Evolutionary conservation across 768 basidiomycete species (phyloP).

Genomic region (Pisolithus sp.): DNA sequence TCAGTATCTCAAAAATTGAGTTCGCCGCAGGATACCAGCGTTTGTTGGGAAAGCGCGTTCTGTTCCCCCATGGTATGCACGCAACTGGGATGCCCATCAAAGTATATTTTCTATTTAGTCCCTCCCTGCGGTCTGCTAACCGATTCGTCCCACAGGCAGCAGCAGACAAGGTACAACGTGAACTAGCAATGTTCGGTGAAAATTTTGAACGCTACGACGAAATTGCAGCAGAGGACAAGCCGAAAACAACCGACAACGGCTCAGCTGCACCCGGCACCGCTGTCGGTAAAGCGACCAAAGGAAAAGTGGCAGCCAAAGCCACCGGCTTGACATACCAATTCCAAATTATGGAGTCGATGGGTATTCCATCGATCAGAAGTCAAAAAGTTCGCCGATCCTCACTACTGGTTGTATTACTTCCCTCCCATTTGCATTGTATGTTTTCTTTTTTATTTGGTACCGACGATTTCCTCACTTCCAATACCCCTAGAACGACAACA

Average conservation of each 20-base stretch:
- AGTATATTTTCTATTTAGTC: slow-evolving; percentile 40
- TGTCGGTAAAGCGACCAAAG: slow-evolving; percentile 86
- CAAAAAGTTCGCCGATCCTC: slow-evolving; percentile 95
- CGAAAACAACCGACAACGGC: slow-evolving; percentile 36
- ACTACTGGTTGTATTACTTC: slow-evolving; percentile 89
- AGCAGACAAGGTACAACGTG: slow-evolving; percentile 95
- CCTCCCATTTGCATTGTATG: slow-evolving; percentile 88
- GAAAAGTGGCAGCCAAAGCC: slow-evolving; percentile 87
- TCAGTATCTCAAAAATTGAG: slow-evolving; percentile 97
- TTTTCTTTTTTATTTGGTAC: slow-evolving; percentile 6
- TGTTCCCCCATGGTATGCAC: slow-evolving; percentile 98
- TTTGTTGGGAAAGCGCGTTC: slow-evolving; percentile 86
- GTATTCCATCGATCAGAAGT: slow-evolving; percentile 83
- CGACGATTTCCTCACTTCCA: background rate
- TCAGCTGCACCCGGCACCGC: slow-evolving; percentile 39
- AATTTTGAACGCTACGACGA: slow-evolving; percentile 64
- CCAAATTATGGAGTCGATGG: slow-evolving; percentile 96
- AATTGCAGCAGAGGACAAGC: slow-evolving; percentile 39
- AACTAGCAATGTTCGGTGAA: slow-evolving; percentile 91
- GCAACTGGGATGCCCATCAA: slow-evolving; percentile 99
- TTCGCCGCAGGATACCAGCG: slow-evolving; percentile 94
- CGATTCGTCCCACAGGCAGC: slow-evolving; percentile 54
- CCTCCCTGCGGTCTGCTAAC: background rate
- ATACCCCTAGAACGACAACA: slow-evolving; percentile 55
- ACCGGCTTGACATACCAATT: slow-evolving; percentile 96